phyloP scores from a whole-genome alignment of 139 green algal genomes.

The Monoraphidium neglectum region DNA sequence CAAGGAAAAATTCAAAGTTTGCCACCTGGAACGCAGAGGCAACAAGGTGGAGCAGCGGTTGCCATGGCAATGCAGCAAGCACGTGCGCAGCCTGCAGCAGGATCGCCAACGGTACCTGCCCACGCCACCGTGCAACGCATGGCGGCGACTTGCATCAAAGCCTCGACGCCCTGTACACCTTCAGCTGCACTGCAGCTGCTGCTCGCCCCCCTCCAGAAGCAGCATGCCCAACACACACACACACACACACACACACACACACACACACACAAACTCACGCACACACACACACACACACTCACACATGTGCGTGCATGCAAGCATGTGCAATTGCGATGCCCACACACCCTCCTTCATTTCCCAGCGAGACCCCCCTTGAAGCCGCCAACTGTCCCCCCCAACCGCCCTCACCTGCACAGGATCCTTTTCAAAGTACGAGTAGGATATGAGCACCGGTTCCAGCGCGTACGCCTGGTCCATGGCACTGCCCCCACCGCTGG shows the following conservation, averaged over 20 bases:
- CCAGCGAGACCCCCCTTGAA: background rate
- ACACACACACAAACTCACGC: background rate
- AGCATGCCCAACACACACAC: background rate
- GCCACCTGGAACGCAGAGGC: conserved; percentile 8
- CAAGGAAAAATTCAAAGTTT: conserved; percentile 75
- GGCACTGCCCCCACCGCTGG: too few relatives aligned
- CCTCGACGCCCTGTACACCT: too few relatives aligned
- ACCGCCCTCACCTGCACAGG: conserved; percentile 47
- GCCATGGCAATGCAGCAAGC: too few relatives aligned
- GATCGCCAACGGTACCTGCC: too few relatives aligned
- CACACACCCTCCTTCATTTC: background rate
- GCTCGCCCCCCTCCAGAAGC: too few relatives aligned
- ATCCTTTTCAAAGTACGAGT: conserved; percentile 77
- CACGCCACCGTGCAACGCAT: too few relatives aligned
- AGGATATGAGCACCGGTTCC: conserved; percentile 59
- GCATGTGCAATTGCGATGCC: background rate
- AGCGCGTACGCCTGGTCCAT: conserved; percentile 11
- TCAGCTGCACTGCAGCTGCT: too few relatives aligned
- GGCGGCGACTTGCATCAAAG: too few relatives aligned
- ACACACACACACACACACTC: background rate
- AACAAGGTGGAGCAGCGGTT: too few relatives aligned
- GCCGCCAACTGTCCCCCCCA: background rate
- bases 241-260: background rate
- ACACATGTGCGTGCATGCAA: background rate
- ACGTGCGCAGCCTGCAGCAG: too few relatives aligned